Conservation (phyloP, 164 flowering plant genomes). For the Aristolochia contorta region DNA sequence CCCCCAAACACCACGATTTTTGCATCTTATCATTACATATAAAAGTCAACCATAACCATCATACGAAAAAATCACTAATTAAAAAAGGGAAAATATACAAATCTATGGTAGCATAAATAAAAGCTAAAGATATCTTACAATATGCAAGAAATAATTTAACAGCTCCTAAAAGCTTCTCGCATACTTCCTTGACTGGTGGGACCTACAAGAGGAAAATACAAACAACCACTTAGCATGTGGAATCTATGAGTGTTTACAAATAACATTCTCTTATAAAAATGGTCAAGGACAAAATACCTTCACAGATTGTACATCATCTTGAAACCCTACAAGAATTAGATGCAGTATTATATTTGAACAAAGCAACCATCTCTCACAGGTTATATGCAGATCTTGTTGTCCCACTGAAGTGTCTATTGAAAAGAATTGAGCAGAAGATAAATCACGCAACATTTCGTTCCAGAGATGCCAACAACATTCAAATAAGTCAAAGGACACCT, state of each 20-base stretch:
- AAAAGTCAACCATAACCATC: too few relatives aligned
- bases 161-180: conserved; percentile 65
- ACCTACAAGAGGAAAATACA: conserved; percentile 45
- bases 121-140: conserved; percentile 43
- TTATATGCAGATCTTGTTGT: conserved; percentile 56
- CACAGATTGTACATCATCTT: conserved; percentile 65
- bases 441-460: conserved; percentile 68
- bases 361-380: conserved; percentile 85
- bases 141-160: conserved; percentile 73
- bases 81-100: neutral
- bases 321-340: conserved; percentile 67
- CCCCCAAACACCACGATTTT: too few relatives aligned
- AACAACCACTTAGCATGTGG: neutral
- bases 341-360: conserved; percentile 77
- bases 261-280: neutral
- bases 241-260: neutral
- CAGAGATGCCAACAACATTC: conserved; percentile 87
- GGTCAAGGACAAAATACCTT: conserved; percentile 40
- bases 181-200: conserved; percentile 78
- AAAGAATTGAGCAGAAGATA: conserved; percentile 43
- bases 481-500: conserved; percentile 83
- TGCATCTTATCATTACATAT: too few relatives aligned
- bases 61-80: neutral
- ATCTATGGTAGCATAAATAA: neutral
- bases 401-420: conserved; percentile 32